Percentiles rank a stretch among this genome's conserved stretches.
These are phyloP conservation scores for Candida freyschussii DNA, from an alignment of 1,139 yeast genomes.

Conservation along the genomic window DNA sequence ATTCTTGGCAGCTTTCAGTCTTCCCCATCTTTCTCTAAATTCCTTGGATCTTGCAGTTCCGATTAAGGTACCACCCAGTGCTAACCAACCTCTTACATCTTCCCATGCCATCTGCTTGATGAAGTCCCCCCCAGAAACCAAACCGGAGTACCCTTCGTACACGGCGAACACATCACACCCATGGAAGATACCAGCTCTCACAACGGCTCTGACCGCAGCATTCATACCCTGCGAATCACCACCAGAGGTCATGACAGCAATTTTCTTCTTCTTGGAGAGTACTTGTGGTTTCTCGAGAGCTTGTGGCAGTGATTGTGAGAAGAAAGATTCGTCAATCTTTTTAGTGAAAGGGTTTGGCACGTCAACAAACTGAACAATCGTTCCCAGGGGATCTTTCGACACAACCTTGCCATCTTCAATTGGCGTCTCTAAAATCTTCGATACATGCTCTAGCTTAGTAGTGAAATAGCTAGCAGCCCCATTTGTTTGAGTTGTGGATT, in stretches of 20 bases:
- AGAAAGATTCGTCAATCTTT: conserved; percentile 33
- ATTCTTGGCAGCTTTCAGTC: conserved; percentile 62
- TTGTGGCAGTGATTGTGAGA: conserved; percentile 7
- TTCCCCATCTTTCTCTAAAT: conserved; percentile 63
- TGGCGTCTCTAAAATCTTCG: conserved; percentile 29
- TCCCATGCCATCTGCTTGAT: conserved; percentile 69
- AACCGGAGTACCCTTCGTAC: conserved; percentile 75
- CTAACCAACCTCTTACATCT: conserved; percentile 70
- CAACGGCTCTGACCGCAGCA: conserved; percentile 76
- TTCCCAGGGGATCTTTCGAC: conserved; percentile 55
- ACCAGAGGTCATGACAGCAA: conserved; percentile 84
- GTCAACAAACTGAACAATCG: conserved; percentile 41
- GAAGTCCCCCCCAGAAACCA: conserved; percentile 59
- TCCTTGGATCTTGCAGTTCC: conserved; percentile 76
- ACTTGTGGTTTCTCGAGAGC: conserved; percentile 1
- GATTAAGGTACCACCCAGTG: conserved; percentile 75
- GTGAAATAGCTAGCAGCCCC: conserved; percentile 48
- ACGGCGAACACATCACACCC: conserved; percentile 73
- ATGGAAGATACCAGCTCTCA: conserved; percentile 64
- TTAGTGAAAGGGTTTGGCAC: conserved; percentile 30
- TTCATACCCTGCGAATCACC: conserved; percentile 90
- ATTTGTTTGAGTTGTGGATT: conserved; percentile 16
- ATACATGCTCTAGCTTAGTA: conserved; percentile 39
- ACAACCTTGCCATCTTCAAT: conserved; percentile 25
- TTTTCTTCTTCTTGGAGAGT: conserved; percentile 39